phyloP scores from a whole-genome alignment of 2,329 filamentous ascomycete genomes.

The Cytospora piceae region DNA sequence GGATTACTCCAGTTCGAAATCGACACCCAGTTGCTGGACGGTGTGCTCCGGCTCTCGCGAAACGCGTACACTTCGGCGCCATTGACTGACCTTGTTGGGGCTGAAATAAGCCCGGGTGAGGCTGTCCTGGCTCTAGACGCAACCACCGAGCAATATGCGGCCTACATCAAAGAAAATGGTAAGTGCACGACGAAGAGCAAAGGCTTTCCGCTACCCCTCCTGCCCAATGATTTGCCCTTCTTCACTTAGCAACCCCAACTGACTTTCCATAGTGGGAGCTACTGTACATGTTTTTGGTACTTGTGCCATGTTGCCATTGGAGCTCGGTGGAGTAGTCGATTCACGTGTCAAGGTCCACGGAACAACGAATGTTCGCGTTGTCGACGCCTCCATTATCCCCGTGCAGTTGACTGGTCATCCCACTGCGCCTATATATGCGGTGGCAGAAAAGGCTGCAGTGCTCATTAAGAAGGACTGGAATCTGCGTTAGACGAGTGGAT shows the following conservation, averaged over 20 bases:
- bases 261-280: too few species aligned
- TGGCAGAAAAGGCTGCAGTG: constrained; percentile 19
- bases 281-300: neutral
- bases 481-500: too few species aligned
- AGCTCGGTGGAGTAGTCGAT: constrained; percentile 15
- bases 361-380: constrained; percentile 11
- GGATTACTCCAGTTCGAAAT: neutral
- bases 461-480: constrained; percentile 1
- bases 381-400: constrained; percentile 11
- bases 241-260: too few species aligned
- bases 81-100: neutral
- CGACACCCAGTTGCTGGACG: neutral
- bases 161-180: neutral
- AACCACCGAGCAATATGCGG: neutral
- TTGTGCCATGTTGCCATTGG: constrained; percentile 13
- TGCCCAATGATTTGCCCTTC: too few species aligned
- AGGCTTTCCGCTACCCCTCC: too few species aligned
- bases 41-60: neutral
- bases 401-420: constrained; percentile 3
- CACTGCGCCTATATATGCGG: constrained; percentile 4
- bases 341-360: constrained; percentile 7
- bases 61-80: neutral
- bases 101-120: neutral
- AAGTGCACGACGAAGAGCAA: neutral
- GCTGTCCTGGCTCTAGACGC: neutral